phyloP scores from a whole-genome alignment of 1,284 basidiomycete species.

The Malassezia yamatoensis region DNA sequence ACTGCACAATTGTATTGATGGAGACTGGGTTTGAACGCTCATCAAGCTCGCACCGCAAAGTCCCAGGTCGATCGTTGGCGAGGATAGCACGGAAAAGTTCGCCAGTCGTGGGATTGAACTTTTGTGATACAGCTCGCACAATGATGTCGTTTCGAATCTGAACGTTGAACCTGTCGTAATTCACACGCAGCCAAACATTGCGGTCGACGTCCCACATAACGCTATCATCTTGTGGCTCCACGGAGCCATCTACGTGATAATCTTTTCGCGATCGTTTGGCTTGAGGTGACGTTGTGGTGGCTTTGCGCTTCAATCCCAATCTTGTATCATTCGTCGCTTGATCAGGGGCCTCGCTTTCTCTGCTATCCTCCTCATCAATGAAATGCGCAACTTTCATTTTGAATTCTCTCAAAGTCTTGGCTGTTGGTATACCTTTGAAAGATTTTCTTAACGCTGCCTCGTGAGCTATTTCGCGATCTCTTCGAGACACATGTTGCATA shows the following conservation, averaged over 20 bases:
- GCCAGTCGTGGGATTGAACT: constrained; percentile 37
- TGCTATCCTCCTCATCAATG: constrained; percentile 38
- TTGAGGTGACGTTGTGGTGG: constrained; percentile 7
- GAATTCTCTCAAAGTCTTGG: constrained; percentile 47
- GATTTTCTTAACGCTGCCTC: constrained; percentile 29
- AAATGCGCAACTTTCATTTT: constrained; percentile 32
- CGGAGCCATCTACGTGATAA: constrained; percentile 18
- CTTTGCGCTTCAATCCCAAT: constrained; percentile 26
- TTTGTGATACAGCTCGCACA: constrained; percentile 27
- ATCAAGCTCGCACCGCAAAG: constrained; percentile 56
- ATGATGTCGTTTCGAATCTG: constrained; percentile 75
- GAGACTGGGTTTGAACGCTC: constrained; percentile 33
- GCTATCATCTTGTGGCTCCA: constrained; percentile 10
- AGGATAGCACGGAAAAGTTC: constrained; percentile 41
- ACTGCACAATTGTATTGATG: constrained; percentile 32
- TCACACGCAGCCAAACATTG: constrained; percentile 66
- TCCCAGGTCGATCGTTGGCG: constrained; percentile 16
- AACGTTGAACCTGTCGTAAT: constrained; percentile 76
- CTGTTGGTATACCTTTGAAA: constrained; percentile 46
- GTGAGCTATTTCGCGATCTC: constrained; percentile 42
- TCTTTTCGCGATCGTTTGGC: constrained; percentile 3
- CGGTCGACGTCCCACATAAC: constrained; percentile 25
- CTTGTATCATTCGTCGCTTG: constrained; percentile 17
- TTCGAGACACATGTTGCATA: constrained; percentile 47
- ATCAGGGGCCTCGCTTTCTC: constrained; percentile 29